phyloP scores from a whole-genome alignment of 177 flowering plant species.

The Vitis hybrid region DNA sequence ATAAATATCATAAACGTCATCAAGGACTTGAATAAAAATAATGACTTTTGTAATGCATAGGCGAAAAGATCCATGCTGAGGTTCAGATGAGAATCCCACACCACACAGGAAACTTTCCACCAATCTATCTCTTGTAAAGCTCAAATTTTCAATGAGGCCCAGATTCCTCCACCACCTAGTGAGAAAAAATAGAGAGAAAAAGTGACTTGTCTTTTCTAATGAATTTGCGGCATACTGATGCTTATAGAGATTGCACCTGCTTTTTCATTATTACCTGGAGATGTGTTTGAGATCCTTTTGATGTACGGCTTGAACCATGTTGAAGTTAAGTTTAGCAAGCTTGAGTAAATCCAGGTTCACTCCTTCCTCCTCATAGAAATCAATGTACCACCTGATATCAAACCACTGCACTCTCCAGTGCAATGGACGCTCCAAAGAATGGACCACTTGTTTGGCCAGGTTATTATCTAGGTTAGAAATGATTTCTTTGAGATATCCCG shows the following conservation, averaged over 20 bases:
- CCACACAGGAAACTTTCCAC: slow-evolving; percentile 31
- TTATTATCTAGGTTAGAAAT: background rate
- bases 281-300: slow-evolving; percentile 29
- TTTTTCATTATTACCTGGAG: slow-evolving; percentile 14
- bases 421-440: slow-evolving; percentile 23
- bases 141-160: slow-evolving; percentile 14
- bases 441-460: slow-evolving; percentile 5
- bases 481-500: slow-evolving; percentile 1
- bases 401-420: slow-evolving; percentile 27
- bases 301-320: slow-evolving; percentile 23
- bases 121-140: slow-evolving; percentile 30
- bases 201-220: no score
- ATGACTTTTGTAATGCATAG: slow-evolving; percentile 28
- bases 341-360: slow-evolving; percentile 2
- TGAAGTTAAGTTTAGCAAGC: slow-evolving; percentile 30
- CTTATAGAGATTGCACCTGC: no score
- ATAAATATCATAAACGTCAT: slow-evolving; percentile 33
- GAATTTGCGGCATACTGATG: no score
- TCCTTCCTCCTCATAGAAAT: slow-evolving; percentile 3
- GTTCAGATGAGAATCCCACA: slow-evolving; percentile 22
- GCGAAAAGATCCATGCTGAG: slow-evolving; percentile 15
- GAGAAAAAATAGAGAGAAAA: no score
- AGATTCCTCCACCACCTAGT: slow-evolving; percentile 33
- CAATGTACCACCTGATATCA: slow-evolving; percentile 27
- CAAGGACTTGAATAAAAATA: slow-evolving; percentile 18